phyloP scores from a whole-genome alignment of 176 grass and related monocot genomes.

The Aechmea fasciata region DNA sequence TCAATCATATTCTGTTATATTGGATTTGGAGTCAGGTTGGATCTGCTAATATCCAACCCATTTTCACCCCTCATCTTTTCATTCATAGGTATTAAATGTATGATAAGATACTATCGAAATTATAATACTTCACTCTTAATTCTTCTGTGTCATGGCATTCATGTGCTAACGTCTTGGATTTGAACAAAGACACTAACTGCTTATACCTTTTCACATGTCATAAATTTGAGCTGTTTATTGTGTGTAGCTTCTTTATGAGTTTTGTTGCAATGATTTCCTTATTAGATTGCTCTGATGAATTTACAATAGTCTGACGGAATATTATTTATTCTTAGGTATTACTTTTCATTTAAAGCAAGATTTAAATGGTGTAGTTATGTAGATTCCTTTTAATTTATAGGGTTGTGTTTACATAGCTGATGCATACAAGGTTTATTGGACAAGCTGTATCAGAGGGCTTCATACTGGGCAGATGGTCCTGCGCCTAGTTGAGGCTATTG shows the following conservation, averaged over 20 bases:
- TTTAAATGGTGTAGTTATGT: background rate
- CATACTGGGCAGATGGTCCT: constrained; percentile 96
- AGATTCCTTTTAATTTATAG: constrained; percentile 30
- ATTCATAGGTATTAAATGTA: background rate
- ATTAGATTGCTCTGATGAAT: background rate
- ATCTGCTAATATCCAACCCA: too few relatives aligned
- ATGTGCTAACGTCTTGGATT: background rate
- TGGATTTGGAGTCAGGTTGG: too few relatives aligned
- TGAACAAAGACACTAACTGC: background rate
- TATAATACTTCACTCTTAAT: background rate
- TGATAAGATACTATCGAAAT: background rate
- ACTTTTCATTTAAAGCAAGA: background rate
- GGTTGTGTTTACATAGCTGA: constrained; percentile 88
- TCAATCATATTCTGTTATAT: too few relatives aligned
- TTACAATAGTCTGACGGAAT: background rate
- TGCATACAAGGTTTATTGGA: constrained; percentile 82
- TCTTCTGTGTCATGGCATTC: background rate
- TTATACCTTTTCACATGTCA: background rate
- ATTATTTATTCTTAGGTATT: background rate
- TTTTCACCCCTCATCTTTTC: too few relatives aligned
- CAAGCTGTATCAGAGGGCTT: constrained; percentile 54
- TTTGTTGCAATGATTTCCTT: background rate
- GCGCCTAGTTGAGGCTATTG: constrained; percentile 85
- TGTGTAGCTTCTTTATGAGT: background rate
- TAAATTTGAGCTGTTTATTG: background rate